Evolutionary conservation across 2,329 filamentous ascomycete genomes (phyloP), one percentile per base, ranked within the genome.

Genomic region (Botryotinia calthae): DNA sequence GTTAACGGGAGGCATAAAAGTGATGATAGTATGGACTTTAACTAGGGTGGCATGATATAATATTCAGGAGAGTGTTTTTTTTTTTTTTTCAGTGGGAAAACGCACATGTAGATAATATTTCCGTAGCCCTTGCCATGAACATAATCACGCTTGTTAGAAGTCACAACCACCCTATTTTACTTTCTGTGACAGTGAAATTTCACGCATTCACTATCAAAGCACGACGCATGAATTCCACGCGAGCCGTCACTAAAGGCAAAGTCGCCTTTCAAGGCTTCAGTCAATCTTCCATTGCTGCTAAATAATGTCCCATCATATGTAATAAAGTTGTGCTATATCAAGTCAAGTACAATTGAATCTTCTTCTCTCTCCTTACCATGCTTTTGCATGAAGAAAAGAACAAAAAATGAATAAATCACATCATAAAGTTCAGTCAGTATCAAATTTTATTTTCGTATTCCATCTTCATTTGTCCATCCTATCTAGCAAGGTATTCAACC

Each of bases 11-110:
- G 16, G n/a, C 46, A 28, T 42, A 56, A 67, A 68, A 56, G 48
- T 42, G 48, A 56, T n/a, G 10, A 37, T 18, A 44, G 48, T 40
- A 31, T 68, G 48, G n/a, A 42, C 25, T 54, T 48, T 42, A n/a
- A 14, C 42, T 56, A 28, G 64, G 64, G 31, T n/a, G 48, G 65
- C 48, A 56, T 68, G 64, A 42, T 56, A 68, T 54, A 34, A 54
- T 54, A 40, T 42, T 42, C 18, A 31, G 51, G n/a, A 40, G 65
- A 56, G 48, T 12, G 18, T 56, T 56, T 56, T 68, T 56, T 37
- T 34, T 6, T 7, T 34, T 44, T 68, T 65, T 37, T 42, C 37
- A 18, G 18, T 2, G 6, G 44, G 34, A 31, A 31, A 48, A 56
- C 18, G 6, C 16, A 14, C 54, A 51, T 68, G 28, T 68, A 56